Conservation (phyloP, 179 eudicot species). For the Gypsophila paniculata region DNA sequence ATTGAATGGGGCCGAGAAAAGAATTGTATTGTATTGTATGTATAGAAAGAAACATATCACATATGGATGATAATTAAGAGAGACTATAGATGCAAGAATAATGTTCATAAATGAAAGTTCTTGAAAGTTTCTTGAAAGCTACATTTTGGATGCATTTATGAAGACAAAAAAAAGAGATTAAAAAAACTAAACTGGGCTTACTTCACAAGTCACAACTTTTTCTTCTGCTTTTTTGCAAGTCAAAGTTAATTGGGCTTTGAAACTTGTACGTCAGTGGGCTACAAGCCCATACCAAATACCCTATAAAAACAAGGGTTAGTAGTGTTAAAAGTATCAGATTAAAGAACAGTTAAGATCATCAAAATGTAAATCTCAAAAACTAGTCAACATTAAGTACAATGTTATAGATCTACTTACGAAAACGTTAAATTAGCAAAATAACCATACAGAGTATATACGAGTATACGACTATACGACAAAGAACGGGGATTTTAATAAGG, state of each 20-base stretch:
- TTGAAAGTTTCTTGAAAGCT: constrained; percentile 27
- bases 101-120: constrained; percentile 21
- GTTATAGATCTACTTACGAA: too few relatives aligned
- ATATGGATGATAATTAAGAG: constrained; percentile 9
- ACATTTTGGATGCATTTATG: constrained; percentile 12
- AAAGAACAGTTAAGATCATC: too few relatives aligned
- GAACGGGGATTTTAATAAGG: too few relatives aligned
- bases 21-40: too few relatives aligned
- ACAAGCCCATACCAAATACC: neutral
- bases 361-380: neutral
- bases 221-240: neutral
- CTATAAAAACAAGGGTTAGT: neutral
- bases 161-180: neutral
- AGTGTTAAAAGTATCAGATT: neutral
- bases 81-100: neutral
- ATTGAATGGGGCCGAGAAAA: too few relatives aligned
- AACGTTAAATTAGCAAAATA: too few relatives aligned
- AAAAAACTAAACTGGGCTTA: constrained; percentile 17
- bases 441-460: too few relatives aligned
- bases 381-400: too few relatives aligned
- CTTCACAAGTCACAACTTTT: neutral
- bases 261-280: neutral
- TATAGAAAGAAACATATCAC: neutral
- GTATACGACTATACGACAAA: too few relatives aligned
- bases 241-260: neutral